Base-by-base conservation (phyloP, 495 filamentous ascomycete species). In the Daldinia concentrica region DNA sequence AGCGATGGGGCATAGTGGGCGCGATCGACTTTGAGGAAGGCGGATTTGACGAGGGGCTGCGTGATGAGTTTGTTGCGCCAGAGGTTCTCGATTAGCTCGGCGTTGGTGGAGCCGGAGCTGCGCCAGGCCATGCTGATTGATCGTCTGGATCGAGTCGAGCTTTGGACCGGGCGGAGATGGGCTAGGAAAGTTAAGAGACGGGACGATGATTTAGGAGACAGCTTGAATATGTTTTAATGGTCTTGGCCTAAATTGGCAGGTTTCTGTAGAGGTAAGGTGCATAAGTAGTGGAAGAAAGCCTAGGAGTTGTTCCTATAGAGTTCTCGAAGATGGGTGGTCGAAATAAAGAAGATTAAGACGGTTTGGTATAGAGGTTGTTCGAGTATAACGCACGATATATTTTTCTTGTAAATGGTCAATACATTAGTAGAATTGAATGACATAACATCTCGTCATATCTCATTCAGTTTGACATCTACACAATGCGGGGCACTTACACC, bases 11-110 rank as follows among this genome's bases (percentile, higher is more conserved):
- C 86, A 83, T 94, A 99, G 80, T 98, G 88, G 2, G 89, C 94
- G 57, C 95, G 88, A 79, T 99, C 95, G 77, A 98, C 95, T 27
- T 86, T 86, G 34, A 92, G 78, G 85, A 99, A 95, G 43, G 95
- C 95, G 15, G 86, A 79, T 62, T 90, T 91, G 29, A 97, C 92
- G 12, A 83, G 79, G 22, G 86, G 83, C 55, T 87, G 83, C 43
- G 84, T 92, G 68, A 99, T 93, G 61, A 98, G 81, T 1, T 83
- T 84, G 71, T 92, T 87, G 17, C 80, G 85, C 72, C 80, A 90
- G 8, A 99, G 85, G 74, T 97, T 98, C 72, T 90, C 86, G 54
- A 98, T 81, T 48, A 99, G 83, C 50, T 89, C 91, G 45, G 77
- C 78, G 81, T 99, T 99, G 37, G 89, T 88, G 24, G 83, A 80